Base-by-base conservation (phyloP, 192 early-diverging fungal genomes). In the Allomyces macrogynus region DNA sequence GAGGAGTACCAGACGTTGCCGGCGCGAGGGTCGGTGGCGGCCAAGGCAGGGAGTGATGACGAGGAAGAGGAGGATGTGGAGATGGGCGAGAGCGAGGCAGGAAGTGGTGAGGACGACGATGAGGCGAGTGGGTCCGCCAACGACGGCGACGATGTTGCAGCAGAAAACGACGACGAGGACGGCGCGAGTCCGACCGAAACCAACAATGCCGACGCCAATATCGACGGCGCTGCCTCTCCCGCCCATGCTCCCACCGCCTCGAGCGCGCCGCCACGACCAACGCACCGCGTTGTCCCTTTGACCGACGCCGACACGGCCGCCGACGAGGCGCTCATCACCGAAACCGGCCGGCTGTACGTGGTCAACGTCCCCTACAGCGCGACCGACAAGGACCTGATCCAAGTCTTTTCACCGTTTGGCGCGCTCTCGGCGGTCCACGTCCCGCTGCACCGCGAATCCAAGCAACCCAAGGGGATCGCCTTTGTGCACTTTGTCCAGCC, bases 331-430 rank as follows among this genome's bases (percentile, higher is more conserved):
- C 74, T 87, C 23, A 95, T 98, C 74, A 77, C 84, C 3, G 92
- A 99, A 62, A 99, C 95, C 18, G 95, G 93, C 0, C 86, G 95
- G 23, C 78, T 99, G 25, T 95, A 92, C 80, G 81, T 99, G 57
- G 83, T 87, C 64, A 99, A 99, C 70, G 79, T 99, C 40, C 78
- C 95, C 23, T 99, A 90, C 76, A 77, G 87, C 61, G 87, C 89
- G 64, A 90, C 91, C 0, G 86, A 86, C 64, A 84, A 93, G 10
- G 95, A 99, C 66, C 71, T 99, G 40, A 81, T 87, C 61, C 74
- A 78, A 27, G 62, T 81, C 44, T 96, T 99, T 73, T 81, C 85
- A 61, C 83, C 79, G 67, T 96, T 87, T 76, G 95, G 95, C 7
- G 89, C 90, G 0, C 73, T 99, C 3, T 86, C 91, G 0, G 95